Base-by-base conservation (phyloP, 2,329 filamentous ascomycete genomes). In the Colletotrichum agaves region DNA sequence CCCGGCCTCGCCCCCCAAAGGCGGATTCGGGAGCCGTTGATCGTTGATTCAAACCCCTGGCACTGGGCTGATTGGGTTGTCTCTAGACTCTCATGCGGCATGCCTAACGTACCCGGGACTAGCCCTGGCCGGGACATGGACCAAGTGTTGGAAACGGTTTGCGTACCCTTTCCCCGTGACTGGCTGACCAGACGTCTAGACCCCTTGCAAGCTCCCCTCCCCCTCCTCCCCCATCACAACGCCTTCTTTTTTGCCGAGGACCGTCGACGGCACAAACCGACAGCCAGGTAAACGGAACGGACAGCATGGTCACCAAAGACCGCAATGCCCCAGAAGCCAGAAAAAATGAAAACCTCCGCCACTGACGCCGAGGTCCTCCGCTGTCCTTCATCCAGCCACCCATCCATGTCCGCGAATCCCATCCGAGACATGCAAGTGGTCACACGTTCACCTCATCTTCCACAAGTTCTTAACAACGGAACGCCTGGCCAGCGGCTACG, bases 31-130 rank as follows among this genome's bases (percentile, higher is more conserved):
- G 50, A 35, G 41, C 59, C 27, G 63, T 37, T 57, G 59, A 35
- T 57, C 43, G 46, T 44, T 67, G 63, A 63, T 63, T 67, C 59
- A 53, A 44, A 15, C 63, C 63, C 59, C 49, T 44, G 49, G 46
- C 5, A 33, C 58, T 61, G 58, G 47, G 47, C 49, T 46, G 59
- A 44, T 46, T 52, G 35, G 21, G 44, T 12, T 53, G 50, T 17
- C 8, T 19, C 31, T 23, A 17, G 13, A n/a, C n/a, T n/a, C n/a
- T n/a, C n/a, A n/a, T n/a, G n/a, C n/a, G n/a, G n/a, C n/a, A 53
- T 53, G 49, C 49, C 49, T 53, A 53, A 53, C 27, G 49, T 53
- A 53, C 31, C 31, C 49, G 49, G 31, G 31, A n/a, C 27, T 8
- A 19, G 35, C 37, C 21, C 21, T 13, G 10, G 15, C 15, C 21